Evolutionary conservation across 495 filamentous ascomycete genomes (phyloP).

Genomic region (Trypethelium eluteriae): DNA sequence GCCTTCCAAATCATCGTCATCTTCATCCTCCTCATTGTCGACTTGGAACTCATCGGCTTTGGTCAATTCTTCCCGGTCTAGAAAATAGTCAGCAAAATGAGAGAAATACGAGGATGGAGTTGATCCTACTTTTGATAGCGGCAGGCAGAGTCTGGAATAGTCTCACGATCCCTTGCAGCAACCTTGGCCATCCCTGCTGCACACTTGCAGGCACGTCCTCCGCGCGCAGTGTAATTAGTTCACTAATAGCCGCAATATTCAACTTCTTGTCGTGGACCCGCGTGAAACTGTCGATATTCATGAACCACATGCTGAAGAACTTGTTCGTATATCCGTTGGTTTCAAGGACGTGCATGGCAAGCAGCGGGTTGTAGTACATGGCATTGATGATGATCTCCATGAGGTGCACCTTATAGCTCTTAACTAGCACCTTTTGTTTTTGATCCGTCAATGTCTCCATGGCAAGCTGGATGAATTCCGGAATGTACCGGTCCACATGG

Average conservation of each 20-base stretch:
- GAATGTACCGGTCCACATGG: conserved; percentile 77
- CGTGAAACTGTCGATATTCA: conserved; percentile 86
- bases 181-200: conserved; percentile 91
- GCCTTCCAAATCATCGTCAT: conserved; percentile 68
- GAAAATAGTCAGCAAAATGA: conserved; percentile 6
- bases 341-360: conserved; percentile 78
- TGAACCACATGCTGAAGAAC: conserved; percentile 97
- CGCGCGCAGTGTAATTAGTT: conserved; percentile 66
- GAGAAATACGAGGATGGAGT: conserved; percentile 6
- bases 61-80: conserved; percentile 84
- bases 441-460: conserved; percentile 69
- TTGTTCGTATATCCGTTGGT: conserved; percentile 96
- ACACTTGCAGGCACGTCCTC: conserved; percentile 79
- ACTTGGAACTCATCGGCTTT: conserved; percentile 77
- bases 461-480: conserved; percentile 77
- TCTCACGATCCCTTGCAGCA: conserved; percentile 81
- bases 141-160: conserved; percentile 87
- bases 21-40: conserved; percentile 57
- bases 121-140: conserved; percentile 66
- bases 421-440: conserved; percentile 59
- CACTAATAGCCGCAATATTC: conserved; percentile 84
- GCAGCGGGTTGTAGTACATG: conserved; percentile 87
- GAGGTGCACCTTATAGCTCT: conserved; percentile 86
- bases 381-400: conserved; percentile 99
- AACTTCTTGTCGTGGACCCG: conserved; percentile 97